Percentiles rank a stretch among this genome's conserved stretches.
Conservation (phyloP, 1,284 basidiomycete genomes). For the Gymnopus androsaceus region DNA sequence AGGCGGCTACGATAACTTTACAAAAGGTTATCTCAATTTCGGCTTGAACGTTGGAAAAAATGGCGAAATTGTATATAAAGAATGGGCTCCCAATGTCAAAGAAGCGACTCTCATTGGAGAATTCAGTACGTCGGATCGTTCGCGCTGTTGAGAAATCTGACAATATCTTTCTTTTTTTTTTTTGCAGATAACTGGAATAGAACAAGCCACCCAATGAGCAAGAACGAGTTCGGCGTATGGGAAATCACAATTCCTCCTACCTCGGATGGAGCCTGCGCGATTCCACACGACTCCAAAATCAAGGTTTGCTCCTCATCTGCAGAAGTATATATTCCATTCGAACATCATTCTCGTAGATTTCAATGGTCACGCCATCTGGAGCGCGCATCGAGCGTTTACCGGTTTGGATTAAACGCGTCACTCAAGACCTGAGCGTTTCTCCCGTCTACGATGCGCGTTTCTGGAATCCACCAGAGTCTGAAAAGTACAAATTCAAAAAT, state of each 20-base stretch:
- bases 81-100: conserved; percentile 93
- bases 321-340: neutral
- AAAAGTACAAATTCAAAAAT: conserved; percentile 86
- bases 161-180: conserved; percentile 16
- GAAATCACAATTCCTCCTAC: conserved; percentile 80
- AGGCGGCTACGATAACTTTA: conserved; percentile 89
- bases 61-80: conserved; percentile 81
- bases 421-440: conserved; percentile 89
- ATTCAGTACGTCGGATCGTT: conserved; percentile 74
- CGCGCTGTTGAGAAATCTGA: conserved; percentile 10
- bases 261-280: conserved; percentile 72
- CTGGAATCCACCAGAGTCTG: conserved; percentile 86
- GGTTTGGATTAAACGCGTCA: conserved; percentile 93
- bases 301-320: conserved; percentile 54
- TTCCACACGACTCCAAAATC: conserved; percentile 92
- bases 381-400: conserved; percentile 90
- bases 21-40: conserved; percentile 84
- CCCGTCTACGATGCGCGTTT: conserved; percentile 96
- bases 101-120: conserved; percentile 91
- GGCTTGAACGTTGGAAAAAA: conserved; percentile 78
- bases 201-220: conserved; percentile 82
- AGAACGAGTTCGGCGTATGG: conserved; percentile 92
- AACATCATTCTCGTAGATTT: conserved; percentile 56
- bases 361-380: conserved; percentile 78
- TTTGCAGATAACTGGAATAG: conserved; percentile 86